These are phyloP conservation scores for Backusella psychrophila DNA, from an alignment of 192 early-diverging fungal genomes.

Conservation along the genomic window DNA sequence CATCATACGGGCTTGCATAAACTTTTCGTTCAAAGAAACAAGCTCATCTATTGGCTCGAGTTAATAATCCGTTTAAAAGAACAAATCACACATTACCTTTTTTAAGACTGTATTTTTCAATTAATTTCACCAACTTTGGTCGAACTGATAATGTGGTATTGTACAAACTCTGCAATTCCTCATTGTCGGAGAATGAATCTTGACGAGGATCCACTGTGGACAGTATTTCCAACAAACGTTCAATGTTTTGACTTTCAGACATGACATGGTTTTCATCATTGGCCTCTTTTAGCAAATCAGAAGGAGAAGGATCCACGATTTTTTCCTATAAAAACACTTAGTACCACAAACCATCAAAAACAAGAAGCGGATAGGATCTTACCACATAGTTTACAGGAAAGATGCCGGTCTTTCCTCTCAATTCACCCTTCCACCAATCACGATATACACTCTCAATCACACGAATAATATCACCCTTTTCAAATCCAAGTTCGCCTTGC, in stretches of 20 bases:
- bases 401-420: conserved; percentile 85
- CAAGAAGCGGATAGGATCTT: conserved; percentile 11
- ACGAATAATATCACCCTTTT: conserved; percentile 82
- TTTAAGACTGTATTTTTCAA: conserved; percentile 81
- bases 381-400: conserved; percentile 98
- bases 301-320: conserved; percentile 56
- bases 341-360: not conserved
- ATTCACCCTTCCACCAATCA: conserved; percentile 98
- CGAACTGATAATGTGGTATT: conserved; percentile 75
- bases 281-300: conserved; percentile 50
- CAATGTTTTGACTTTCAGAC: conserved; percentile 70
- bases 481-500: conserved; percentile 87
- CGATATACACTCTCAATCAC: conserved; percentile 94
- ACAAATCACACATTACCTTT: conserved; percentile 57
- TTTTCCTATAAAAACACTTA: conserved; percentile 42
- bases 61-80: not conserved
- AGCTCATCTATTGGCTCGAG: conserved; percentile 63
- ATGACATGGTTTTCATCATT: conserved; percentile 70
- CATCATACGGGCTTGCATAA: conserved; percentile 62
- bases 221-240: conserved; percentile 74
- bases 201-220: conserved; percentile 72
- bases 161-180: conserved; percentile 79
- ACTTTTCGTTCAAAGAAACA: conserved; percentile 67
- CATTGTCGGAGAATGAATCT: conserved; percentile 89
- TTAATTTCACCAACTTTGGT: conserved; percentile 82